Evolutionary conservation across 2,329 filamentous ascomycete species (phyloP), one percentile per base, ranked within the genome.

Genomic region (Fusarium xyrophilum): DNA sequence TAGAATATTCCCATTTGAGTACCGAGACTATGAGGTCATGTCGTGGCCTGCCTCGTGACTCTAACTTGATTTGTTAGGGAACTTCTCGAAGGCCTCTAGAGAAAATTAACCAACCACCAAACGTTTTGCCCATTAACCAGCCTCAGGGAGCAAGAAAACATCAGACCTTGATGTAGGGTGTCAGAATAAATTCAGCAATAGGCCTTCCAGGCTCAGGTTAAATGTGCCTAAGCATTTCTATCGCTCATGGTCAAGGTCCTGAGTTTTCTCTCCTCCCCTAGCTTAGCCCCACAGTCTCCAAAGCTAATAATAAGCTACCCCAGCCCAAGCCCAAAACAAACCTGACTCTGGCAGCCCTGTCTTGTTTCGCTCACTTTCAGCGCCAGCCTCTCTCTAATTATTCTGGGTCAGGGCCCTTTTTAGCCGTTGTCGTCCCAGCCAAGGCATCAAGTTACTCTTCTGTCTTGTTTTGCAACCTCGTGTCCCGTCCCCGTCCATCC

Each of bases 41-140:
- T 64, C 54, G 47, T 53, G 54, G 43, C 64, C 68, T 71, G 43
- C 64, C 68, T 71, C 68, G 68, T 70, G 68, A 70, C 68, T 60
- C 60, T 40, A 50, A 50, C 46, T 50, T 15, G 27, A 36, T 50
- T 50, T 36, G 46, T 50, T 6, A 50, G 30, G 28, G 48, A 44
- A 54, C 63, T 64, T 69, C 52, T 67, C 51, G 43, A 68, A 68
- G 56, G 47, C 38, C 59, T 59, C 43, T 44, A 38, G 21, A 39
- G 36, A 51, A 50, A 48, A 56, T 35, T 44, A 56, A 47, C 62
- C 57, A 62, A 66, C 48, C 62, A 53, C 19, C 52, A 60, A 62
- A 42, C 52, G 55, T 36, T 57, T 61, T 25, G 23, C 51, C 30
- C 51, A 58, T 59, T 51, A 33, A 21, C 25, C 36, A 2, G 30